phyloP scores from a whole-genome alignment of 768 basidiomycete species.

The Rhizopogon vinicolor region DNA sequence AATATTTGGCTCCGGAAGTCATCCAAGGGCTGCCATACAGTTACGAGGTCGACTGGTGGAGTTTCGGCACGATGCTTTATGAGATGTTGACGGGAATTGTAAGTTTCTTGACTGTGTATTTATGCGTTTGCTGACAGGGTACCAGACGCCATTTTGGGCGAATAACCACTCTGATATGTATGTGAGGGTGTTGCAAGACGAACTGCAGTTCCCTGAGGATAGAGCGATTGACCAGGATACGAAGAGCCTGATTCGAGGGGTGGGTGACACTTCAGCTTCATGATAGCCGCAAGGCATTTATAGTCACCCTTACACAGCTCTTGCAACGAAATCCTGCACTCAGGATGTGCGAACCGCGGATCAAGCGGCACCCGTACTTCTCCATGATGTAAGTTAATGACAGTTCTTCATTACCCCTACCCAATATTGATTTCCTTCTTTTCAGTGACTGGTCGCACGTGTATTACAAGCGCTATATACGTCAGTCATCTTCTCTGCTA shows the following conservation, averaged over 20 bases:
- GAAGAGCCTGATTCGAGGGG: constrained; percentile 91
- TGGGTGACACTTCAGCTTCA: constrained; percentile 36
- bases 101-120: constrained; percentile 30
- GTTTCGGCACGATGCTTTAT: constrained; percentile 94
- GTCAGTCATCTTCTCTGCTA: constrained; percentile 39
- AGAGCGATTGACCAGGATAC: constrained; percentile 92
- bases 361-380: constrained; percentile 95
- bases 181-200: constrained; percentile 85
- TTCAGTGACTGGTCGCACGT: constrained; percentile 90
- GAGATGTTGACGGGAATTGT: constrained; percentile 97
- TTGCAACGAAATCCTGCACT: constrained; percentile 91
- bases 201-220: constrained; percentile 86
- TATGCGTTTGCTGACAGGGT: constrained; percentile 13
- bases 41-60: constrained; percentile 98
- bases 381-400: constrained; percentile 71
- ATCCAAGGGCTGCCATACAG: constrained; percentile 87
- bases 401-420: not conserved
- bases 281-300: constrained; percentile 1
- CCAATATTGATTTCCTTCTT: constrained; percentile 11
- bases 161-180: constrained; percentile 96
- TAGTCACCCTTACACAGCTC: constrained; percentile 44
- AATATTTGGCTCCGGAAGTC: constrained; percentile 95
- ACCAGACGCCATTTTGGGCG: constrained; percentile 87
- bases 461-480: constrained; percentile 92
- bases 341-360: constrained; percentile 87